These are phyloP conservation scores for Begonia loranthoides DNA, from an alignment of 306 rosid genomes.

Conservation along the genomic window DNA sequence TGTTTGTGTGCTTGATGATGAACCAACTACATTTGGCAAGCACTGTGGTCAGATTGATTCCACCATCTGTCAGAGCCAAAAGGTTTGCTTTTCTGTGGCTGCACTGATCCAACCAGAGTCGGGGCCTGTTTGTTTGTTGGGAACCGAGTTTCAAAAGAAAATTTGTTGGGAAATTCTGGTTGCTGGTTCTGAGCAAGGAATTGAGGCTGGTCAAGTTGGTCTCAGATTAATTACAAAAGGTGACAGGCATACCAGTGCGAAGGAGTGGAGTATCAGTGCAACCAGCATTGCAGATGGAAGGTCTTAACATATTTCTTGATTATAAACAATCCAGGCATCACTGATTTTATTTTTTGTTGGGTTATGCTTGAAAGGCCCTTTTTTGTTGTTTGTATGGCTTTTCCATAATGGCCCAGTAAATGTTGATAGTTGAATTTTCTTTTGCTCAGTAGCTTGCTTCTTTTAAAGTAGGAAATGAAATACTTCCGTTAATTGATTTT, in stretches of 20 bases:
- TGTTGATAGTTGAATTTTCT: too few species aligned
- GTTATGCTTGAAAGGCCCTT: conserved; percentile 2
- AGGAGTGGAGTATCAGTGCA: conserved; percentile 93
- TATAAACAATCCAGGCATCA: background rate
- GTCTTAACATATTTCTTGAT: conserved; percentile 21
- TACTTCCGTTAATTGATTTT: too few species aligned
- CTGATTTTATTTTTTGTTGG: too few species aligned
- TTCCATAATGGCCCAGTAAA: too few species aligned
- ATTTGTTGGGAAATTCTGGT: conserved; percentile 97
- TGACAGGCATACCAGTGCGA: conserved; percentile 88
- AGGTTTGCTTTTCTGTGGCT: conserved; percentile 71
- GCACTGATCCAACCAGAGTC: conserved; percentile 96
- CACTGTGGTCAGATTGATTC: conserved; percentile 75
- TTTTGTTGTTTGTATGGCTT: background rate
- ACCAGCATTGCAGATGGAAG: conserved; percentile 98
- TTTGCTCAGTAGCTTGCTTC: too few species aligned
- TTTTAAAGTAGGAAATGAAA: too few species aligned
- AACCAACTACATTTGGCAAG: conserved; percentile 83
- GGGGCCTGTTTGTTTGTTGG: conserved; percentile 93
- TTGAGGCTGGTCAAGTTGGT: conserved; percentile 99
- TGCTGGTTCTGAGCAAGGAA: conserved; percentile 98
- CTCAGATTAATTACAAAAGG: conserved; percentile 93
- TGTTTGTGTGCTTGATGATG: conserved; percentile 88
- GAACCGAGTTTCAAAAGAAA: conserved; percentile 83
- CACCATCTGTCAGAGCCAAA: conserved; percentile 72